These are phyloP conservation scores for Ambrosia artemisiifolia DNA, from an alignment of 129 eudicot species.

Conservation along the genomic window DNA sequence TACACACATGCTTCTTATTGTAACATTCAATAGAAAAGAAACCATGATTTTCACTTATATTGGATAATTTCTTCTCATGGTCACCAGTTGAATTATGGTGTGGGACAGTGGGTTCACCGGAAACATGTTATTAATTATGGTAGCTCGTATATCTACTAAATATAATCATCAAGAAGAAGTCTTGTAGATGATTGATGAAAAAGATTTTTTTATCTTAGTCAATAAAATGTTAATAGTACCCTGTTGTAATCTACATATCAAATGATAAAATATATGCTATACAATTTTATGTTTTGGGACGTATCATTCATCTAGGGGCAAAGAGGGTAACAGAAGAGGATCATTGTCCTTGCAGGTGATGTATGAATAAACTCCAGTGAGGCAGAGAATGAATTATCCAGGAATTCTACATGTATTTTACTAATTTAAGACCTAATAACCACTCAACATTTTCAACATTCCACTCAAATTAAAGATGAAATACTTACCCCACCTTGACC, in stretches of 20 bases:
- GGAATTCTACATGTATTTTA: background rate
- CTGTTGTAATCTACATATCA: constrained; percentile 2
- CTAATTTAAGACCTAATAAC: background rate
- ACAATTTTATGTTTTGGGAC: background rate
- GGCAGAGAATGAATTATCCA: constrained; percentile 6
- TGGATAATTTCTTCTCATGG: constrained; percentile 7
- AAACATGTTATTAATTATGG: background rate
- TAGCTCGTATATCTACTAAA: background rate
- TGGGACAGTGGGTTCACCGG: background rate
- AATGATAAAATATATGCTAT: constrained; percentile 1
- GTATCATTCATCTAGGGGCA: background rate
- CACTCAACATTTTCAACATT: background rate
- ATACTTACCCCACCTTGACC: constrained; percentile 98
- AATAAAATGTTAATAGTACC: constrained; percentile 8
- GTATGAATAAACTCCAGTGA: constrained; percentile 5
- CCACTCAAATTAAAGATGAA: background rate
- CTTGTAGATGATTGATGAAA: background rate
- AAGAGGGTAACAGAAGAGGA: background rate
- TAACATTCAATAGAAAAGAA: background rate
- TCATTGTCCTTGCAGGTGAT: constrained; percentile 1
- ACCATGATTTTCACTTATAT: background rate
- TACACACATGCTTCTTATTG: background rate
- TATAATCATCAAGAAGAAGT: constrained; percentile 4
- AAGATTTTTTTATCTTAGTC: background rate
- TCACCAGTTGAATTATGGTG: background rate